Base-by-base conservation (phyloP, 2,329 filamentous ascomycete species). In the Tricladium varicosporioides region DNA sequence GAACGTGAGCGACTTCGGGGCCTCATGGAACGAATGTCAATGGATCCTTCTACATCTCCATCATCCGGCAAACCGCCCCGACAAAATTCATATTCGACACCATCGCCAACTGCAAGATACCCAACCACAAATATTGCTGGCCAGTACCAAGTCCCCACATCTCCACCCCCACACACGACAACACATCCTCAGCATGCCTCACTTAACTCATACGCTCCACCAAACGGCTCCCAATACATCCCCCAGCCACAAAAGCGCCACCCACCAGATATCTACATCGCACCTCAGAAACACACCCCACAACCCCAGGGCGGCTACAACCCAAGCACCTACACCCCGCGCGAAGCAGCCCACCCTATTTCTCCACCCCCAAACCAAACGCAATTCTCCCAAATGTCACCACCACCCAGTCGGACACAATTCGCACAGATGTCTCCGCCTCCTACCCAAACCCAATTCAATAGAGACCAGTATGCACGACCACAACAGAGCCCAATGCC, bases 1-100 rank as follows among this genome's bases (percentile, higher is more conserved):
- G 93, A 97, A 71, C 87, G 91, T 56, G 91, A 96, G 68, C 84
- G 93, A 54, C 76, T 99, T 55, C 86, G 90, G 56, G 89, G 89
- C 44, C 78, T 99, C 43, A 97, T 99, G 94, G 92, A 97, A 69
- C 85, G 92, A 53, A 93, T 97, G 85, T 92, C 92, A 1, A 88
- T 97, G 75, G 91, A 93, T n/a, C 77, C 81, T 48, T 74, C 71
- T 16, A 70, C 72, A 13, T 74, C 75, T 56, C 71, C 79, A 2
- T 73, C 75, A 42, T 60, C 66, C 42, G 48, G 70, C 55, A 74
- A 76, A 48, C 73, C 79, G 42, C 53, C 67, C 43, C 62, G 65
- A 40, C 22, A 27, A 27, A 27, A 7, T 27, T 47, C 61, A 14
- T 63, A 68, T 46, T 68, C 69, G 9, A 33, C 61, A 67, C 65